Evolutionary conservation across 495 filamentous ascomycete genomes (phyloP).

Genomic region (Aspergillus taichungensis): DNA sequence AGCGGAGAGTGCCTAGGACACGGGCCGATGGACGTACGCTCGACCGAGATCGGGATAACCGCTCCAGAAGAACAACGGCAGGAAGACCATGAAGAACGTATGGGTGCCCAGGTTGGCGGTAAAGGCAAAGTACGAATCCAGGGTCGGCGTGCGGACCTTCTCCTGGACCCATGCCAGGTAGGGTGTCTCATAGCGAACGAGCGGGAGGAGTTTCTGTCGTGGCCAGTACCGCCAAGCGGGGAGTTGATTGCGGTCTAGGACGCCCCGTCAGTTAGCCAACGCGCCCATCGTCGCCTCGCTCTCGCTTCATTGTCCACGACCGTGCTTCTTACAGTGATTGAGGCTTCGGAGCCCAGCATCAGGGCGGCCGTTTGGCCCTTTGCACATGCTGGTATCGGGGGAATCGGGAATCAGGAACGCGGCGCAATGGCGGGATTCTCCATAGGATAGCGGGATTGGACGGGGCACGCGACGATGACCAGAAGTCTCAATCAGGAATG

Average conservation of each 20-base stretch:
- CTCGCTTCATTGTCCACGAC: too few species aligned
- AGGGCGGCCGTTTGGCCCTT: conserved; percentile 31
- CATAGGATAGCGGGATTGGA: conserved; percentile 6
- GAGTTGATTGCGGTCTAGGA: conserved; percentile 68
- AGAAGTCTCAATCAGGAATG: too few species aligned
- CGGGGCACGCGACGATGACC: not conserved
- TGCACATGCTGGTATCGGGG: conserved; percentile 26
- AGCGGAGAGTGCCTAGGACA: not conserved
- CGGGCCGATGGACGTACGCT: conserved; percentile 50
- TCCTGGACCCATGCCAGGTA: conserved; percentile 82
- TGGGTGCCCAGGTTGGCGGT: conserved; percentile 97
- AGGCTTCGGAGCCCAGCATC: conserved; percentile 67
- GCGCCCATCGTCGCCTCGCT: too few species aligned
- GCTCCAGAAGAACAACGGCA: conserved; percentile 95
- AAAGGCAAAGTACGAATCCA: conserved; percentile 93
- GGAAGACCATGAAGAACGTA: conserved; percentile 93
- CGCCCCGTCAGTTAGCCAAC: not conserved
- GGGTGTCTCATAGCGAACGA: conserved; percentile 91
- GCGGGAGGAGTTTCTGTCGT: conserved; percentile 71
- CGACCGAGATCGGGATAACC: conserved; percentile 72
- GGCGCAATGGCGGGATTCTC: conserved; percentile 5
- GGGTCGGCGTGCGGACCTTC: conserved; percentile 62
- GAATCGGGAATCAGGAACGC: conserved; percentile 7
- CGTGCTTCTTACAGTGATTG: conserved; percentile 57
- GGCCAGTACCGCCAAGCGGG: conserved; percentile 83